Base-by-base conservation (phyloP, 371 early-diverging fungal species). In the Lichtheimia ramosa region DNA sequence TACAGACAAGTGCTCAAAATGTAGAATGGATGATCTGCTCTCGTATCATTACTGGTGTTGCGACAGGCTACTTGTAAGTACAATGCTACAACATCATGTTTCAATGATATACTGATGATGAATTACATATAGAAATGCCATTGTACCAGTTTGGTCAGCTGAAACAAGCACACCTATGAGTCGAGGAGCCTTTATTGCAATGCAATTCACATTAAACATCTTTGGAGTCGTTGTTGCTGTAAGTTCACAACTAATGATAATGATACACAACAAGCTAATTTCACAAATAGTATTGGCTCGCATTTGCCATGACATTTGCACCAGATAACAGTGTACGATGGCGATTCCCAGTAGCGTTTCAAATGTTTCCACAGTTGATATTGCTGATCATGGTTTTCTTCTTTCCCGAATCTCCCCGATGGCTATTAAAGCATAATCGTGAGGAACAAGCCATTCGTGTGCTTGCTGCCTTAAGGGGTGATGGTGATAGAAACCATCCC, bases 71-170 rank as follows among this genome's bases (percentile, higher is more conserved):
- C 49, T 49, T 77, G 73, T 71, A 66, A 69, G 69, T 48, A 7
- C 18, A 21, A 18, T 15, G 14, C 1, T 8, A 25, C 16, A n/a
- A 13, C 13, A 0, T 5, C 0, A 34, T 34, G 34, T 8, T 8
- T 10, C 34, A 34, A 8, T 46, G 12, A 13, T 54, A 13, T 18
- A n/a, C n/a, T n/a, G n/a, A n/a, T 62, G 40, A 27, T 34, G 16
- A 6, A 15, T 54, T 18, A 12, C 23, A 21, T 23, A 16, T 50
- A 74, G 74, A n/a, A 74, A 74, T 51, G 69, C 78, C 16, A 65
- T 74, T 57, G 75, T 77, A 2, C 78, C 78, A n/a, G 75, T 77
- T 3, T 77, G 75, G 75, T 70, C 67, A 54, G 75, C 78, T 20
- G 78, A 77, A 53, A 72, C 69, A 0, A 71, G 75, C 10, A 70